Evolutionary conservation across 2,329 filamentous ascomycete species (phyloP), one percentile per base, ranked within the genome.

Genomic region (Cercospora berteroae): DNA sequence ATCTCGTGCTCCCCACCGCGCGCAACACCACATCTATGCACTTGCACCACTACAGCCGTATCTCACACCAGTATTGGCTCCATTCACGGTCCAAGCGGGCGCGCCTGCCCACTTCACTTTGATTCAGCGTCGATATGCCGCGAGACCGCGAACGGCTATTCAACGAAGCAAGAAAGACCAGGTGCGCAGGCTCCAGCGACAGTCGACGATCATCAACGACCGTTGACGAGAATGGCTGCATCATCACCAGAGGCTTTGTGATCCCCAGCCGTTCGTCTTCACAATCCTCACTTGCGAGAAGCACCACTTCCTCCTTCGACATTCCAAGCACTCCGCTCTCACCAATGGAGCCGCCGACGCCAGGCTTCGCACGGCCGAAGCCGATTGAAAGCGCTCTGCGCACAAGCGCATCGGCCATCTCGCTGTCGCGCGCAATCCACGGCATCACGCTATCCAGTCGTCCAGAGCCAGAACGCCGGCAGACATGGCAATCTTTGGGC

Each of bases 221-320:
- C 5, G 58, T 74, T 20, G 63, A 68, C 62, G 62, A 66, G 12
- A 66, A 63, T 36, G 73, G 71, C 48, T 71, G 67, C 64, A 62
- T 71, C 18, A 64, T 74, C 60, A 68, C 64, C 36, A 63, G 64
- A 67, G 73, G 73, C 31, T 74, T 73, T 36, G 50, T 69, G 18
- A 55, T 70, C 20, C 67, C 68, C 18, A 70, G 65, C 63, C 66
- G 69, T 18, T 68, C 69, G 7, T 70, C 69, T 8, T 70, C 69
- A 4, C 67, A 66, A 50, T 50, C 63, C 27, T 69, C 70, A 13
- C 57, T 69, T 25, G 64, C 64, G 12, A 44, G 64, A 20, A 64
- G 61, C 27, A 23, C 48, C 42, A 65, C 66, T 33, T 64, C 62
- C 52, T 69, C 67, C 16, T 57, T 67, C 39, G 63, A 68, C 18